Evolutionary conservation across 352 stramenopile species (phyloP).

Genomic region (Globisporangium mamillatum): DNA sequence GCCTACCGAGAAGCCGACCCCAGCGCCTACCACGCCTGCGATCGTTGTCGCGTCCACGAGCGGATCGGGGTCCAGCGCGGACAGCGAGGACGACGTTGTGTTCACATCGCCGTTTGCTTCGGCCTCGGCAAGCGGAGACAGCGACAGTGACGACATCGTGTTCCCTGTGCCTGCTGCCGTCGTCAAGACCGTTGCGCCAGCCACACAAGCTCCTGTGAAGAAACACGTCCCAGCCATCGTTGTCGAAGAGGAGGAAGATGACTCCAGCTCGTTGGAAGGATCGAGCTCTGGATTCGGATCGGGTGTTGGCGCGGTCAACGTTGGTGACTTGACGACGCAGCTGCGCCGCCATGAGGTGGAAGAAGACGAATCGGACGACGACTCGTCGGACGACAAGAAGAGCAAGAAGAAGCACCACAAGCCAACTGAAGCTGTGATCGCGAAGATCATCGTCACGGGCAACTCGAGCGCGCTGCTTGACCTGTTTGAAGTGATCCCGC

Average conservation of each 20-base stretch:
- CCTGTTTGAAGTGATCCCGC: slow-evolving; percentile 36
- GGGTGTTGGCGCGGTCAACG: neutral
- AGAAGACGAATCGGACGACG: slow-evolving; percentile 6
- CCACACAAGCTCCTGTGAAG: neutral
- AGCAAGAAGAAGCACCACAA: slow-evolving; percentile 13
- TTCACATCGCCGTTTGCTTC: neutral
- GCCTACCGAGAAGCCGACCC: neutral
- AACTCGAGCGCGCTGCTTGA: slow-evolving; percentile 53
- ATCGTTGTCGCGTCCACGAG: neutral
- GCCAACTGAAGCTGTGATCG: slow-evolving; percentile 32
- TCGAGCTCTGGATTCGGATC: neutral
- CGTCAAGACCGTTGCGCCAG: neutral
- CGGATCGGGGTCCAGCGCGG: neutral
- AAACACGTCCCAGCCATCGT: neutral
- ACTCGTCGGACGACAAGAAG: slow-evolving; percentile 15
- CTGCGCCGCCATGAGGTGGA: slow-evolving; percentile 5
- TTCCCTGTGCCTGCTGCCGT: slow-evolving; percentile 7
- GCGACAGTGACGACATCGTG: neutral
- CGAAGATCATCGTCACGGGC: slow-evolving; percentile 50
- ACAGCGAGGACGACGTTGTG: slow-evolving; percentile 2
- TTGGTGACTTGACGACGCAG: slow-evolving; percentile 17
- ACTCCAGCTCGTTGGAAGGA: slow-evolving; percentile 6
- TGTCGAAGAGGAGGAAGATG: neutral
- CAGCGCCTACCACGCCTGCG: slow-evolving; percentile 3
- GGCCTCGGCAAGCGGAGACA: neutral